Evolutionary conservation across 805 yeast species (phyloP), one percentile per base, ranked within the genome.

Genomic region (Scheffersomyces amazonensis): DNA sequence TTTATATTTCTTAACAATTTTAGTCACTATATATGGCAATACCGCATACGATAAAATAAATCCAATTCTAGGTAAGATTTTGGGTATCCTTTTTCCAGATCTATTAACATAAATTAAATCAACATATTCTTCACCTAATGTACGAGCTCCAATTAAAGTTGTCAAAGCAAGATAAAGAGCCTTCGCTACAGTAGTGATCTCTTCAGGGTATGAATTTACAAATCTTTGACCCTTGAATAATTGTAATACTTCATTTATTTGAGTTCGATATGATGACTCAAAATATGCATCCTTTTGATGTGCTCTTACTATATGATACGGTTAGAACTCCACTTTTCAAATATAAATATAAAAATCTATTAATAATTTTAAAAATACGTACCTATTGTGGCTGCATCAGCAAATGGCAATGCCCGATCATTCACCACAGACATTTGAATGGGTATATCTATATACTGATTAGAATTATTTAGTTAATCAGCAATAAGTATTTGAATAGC

Each of bases 91-190:
- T 15, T 50, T 69, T 0, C 88, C 87, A 24, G 59, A 57, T 35
- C 76, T 63, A 28, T 64, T 66, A 5, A 84, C 87, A 52, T 85
- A 83, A 6, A 79, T 60, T 38, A 87, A 62, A 58, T 91, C 96
- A 11, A 89, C 89, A 60, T 91, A 91, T 61, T 91, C 97, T 56
- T 91, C 98, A 1, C 99, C 99, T 19, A 93, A 63, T 0, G 98
- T 91, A 37, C 91, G 71, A 1, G 86, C 76, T 0, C 91, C 91
- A 4, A 77, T 41, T 11, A 84, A 62, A 0, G 96, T 90, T 0
- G 97, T 91, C 16, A 87, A 62, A 2, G 73, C 58, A n/a, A 87
- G 66, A 54, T 91, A 91, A 0, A 82, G 31, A 1, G 81, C 57
- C 36, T 81, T 80, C 8, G 84, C 76, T 2, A 69, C 54, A 0